Percentiles rank a stretch among this genome's conserved stretches.
These are phyloP conservation scores for Pseudocercospora crystallina DNA, from an alignment of 2,329 filamentous ascomycete genomes.

Conservation along the genomic window DNA sequence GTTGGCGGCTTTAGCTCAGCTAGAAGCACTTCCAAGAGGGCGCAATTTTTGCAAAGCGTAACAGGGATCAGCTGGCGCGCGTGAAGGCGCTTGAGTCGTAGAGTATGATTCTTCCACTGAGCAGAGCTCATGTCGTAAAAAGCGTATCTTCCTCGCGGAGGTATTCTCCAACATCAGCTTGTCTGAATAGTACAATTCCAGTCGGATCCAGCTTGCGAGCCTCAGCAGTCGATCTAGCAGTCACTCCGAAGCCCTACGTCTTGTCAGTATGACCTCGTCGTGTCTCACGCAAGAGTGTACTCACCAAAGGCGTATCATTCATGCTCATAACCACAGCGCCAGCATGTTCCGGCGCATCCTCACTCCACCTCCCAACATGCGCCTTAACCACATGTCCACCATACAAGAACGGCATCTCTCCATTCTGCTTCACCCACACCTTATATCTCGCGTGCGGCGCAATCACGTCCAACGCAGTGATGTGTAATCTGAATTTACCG, in stretches of 20 bases:
- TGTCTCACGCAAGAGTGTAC: conserved; percentile 21
- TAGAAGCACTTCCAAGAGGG: too few species aligned
- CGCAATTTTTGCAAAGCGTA: too few species aligned
- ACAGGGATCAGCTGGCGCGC: too few species aligned
- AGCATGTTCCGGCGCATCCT: conserved; percentile 90
- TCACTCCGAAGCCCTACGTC: conserved; percentile 82
- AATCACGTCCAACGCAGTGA: conserved; percentile 86
- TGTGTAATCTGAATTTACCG: conserved; percentile 90
- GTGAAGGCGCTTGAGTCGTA: too few species aligned
- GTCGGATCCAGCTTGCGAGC: conserved; percentile 84
- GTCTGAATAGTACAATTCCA: conserved; percentile 82
- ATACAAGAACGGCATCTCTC: conserved; percentile 96
- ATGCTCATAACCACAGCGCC: conserved; percentile 88
- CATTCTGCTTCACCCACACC: conserved; percentile 94
- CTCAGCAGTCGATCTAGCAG: conserved; percentile 82
- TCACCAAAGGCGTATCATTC: conserved; percentile 77
- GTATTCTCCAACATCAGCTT: conserved; percentile 94
- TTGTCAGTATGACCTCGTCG: conserved; percentile 10
- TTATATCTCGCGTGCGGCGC: conserved; percentile 92
- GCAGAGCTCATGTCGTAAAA: conserved; percentile 51
- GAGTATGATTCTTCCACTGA: background rate
- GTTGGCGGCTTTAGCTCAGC: too few species aligned
- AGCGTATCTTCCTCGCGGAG: conserved; percentile 75
- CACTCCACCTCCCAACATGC: conserved; percentile 78
- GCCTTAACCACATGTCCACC: conserved; percentile 85